A percentile compares a stretch with the other conserved stretches of the same genome.
Evolutionary conservation across 495 filamentous ascomycete genomes (phyloP).

Genomic region (Elasticomyces elasticus): DNA sequence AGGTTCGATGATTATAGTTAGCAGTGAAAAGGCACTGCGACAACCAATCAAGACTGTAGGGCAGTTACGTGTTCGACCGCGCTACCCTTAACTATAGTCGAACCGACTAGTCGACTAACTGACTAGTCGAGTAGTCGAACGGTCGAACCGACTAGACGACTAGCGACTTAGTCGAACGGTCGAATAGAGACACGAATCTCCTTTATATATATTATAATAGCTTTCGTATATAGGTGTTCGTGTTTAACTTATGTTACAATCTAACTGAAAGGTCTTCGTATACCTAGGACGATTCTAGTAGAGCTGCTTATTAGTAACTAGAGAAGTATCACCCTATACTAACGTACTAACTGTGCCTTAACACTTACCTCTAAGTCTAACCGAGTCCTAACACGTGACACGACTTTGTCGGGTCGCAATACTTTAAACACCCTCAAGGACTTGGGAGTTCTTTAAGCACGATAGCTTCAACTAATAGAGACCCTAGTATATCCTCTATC

Average conservation of each 20-base stretch:
- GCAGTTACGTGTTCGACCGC: too few relatives aligned
- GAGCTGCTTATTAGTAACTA: background rate
- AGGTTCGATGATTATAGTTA: too few relatives aligned
- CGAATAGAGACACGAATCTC: too few relatives aligned
- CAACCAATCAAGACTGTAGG: too few relatives aligned
- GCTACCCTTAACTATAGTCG: too few relatives aligned
- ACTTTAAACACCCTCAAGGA: conserved; percentile 6
- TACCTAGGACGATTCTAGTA: conserved; percentile 1
- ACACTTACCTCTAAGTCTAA: background rate
- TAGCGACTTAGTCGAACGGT: too few relatives aligned
- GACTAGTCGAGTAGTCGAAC: too few relatives aligned
- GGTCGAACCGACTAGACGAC: too few relatives aligned
- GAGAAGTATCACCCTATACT: conserved; percentile 1
- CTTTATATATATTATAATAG: background rate
- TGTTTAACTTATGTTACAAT: background rate
- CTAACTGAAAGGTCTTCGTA: background rate
- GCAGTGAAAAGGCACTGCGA: too few relatives aligned
- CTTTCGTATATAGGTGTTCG: too few relatives aligned
- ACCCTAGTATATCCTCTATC: background rate
- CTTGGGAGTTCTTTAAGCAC: background rate
- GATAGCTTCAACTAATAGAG: background rate
- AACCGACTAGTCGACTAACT: too few relatives aligned
- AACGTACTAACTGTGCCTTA: background rate
- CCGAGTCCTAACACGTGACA: background rate
- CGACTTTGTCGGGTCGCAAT: background rate